Evolutionary conservation across 2,329 filamentous ascomycete species (phyloP), one percentile per base, ranked within the genome.

Genomic region (Thelonectria blattea): DNA sequence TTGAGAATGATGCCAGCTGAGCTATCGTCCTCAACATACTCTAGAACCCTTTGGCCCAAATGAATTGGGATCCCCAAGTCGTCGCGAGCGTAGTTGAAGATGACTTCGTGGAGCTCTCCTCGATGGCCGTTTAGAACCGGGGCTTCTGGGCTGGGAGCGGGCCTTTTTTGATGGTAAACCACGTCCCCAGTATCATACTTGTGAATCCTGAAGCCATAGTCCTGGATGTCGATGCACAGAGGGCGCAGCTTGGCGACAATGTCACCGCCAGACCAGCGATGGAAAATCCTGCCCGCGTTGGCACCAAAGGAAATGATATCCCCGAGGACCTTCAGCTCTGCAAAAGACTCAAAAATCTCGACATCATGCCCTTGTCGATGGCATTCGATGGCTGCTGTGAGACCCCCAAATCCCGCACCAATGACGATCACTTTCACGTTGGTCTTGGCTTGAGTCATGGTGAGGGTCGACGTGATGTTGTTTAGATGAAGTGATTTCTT

Each of bases 231-330:
- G 6, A 70, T 70, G 4, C 68, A 70, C 10, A 70, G 22, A 0
- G 68, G 68, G 1, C 56, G 59, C 0, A 70, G 41, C 14, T 47
- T 66, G 11, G 70, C 49, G 10, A 87, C 76, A 32, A 84, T 82
- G 27, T 81, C 71, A 10, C 66, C 66, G 2, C 60, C 17, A 0
- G 75, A 76, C 86, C 86, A 89, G 3, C 86, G 81, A 53, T 82
- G 71, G 67, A 88, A 86, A 65, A 89, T 88, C 42, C 85, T 82
- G 64, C 58, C 58, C 14, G 58, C 58, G 14, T 88, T 88, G 49
- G 83, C 78, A 2, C 85, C 85, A 62, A 87, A 87, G 12, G 82
- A 84, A 63, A 88, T 88, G 62, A 88, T 87, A 73, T 88, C 84
- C 53, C 86, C 86, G 0, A 88, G 79, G 4, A 78, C 74, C 65